A percentile compares a stretch with the other conserved stretches of the same genome.
Evolutionary conservation across 2,329 filamentous ascomycete species (phyloP).

Genomic region (Hansfordia pulvinata): DNA sequence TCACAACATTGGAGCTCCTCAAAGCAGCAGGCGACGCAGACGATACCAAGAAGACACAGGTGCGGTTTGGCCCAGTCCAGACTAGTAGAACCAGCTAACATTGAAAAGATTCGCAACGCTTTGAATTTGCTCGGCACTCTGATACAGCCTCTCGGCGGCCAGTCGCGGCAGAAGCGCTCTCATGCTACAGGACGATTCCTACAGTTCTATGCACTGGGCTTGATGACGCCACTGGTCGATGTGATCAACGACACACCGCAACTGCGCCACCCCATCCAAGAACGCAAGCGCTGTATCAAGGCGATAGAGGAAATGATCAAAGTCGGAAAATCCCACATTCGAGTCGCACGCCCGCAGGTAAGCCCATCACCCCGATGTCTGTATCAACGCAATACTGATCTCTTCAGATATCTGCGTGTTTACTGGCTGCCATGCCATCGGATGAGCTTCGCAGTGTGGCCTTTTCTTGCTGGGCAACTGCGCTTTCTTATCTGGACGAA

Average conservation of each 20-base stretch:
- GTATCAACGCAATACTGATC: background rate
- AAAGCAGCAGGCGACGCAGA: constrained; percentile 62
- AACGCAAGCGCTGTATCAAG: constrained; percentile 65
- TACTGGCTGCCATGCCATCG: constrained; percentile 70
- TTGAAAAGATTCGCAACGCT: constrained; percentile 34
- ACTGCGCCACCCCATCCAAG: constrained; percentile 39
- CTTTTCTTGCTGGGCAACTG: constrained; percentile 71
- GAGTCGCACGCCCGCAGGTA: constrained; percentile 75
- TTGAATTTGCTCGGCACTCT: constrained; percentile 30
- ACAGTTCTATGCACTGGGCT: constrained; percentile 69
- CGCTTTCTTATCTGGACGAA: constrained; percentile 61
- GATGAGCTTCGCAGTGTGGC: constrained; percentile 63
- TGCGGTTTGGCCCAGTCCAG: constrained; percentile 17
- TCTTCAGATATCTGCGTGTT: constrained; percentile 71
- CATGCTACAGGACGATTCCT: constrained; percentile 62
- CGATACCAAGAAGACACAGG: constrained; percentile 39
- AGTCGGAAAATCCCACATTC: constrained; percentile 59
- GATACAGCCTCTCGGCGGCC: constrained; percentile 23
- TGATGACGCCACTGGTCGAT: constrained; percentile 73
- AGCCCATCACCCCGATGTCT: constrained; percentile 12
- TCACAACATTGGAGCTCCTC: constrained; percentile 68
- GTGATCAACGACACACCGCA: constrained; percentile 54
- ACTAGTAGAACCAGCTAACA: constrained; percentile 11
- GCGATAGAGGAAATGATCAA: constrained; percentile 82
- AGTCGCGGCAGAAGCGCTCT: constrained; percentile 30